phyloP scores from a whole-genome alignment of 163 green algal species.

The Scenedesmus sp. region DNA sequence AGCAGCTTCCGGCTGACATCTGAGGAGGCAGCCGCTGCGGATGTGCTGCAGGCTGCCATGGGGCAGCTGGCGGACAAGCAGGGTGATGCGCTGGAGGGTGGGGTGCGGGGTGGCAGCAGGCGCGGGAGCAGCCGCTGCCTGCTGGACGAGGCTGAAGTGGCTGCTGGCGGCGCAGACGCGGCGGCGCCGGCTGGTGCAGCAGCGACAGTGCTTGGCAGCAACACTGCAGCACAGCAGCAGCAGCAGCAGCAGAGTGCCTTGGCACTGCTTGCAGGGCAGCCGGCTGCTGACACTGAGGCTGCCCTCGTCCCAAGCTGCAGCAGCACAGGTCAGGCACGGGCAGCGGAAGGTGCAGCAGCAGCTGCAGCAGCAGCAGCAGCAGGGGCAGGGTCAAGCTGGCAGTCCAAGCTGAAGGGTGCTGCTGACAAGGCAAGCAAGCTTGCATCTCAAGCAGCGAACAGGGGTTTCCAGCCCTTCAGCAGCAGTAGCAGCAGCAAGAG shows the following conservation, averaged over 20 bases:
- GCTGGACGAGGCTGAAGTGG: neutral
- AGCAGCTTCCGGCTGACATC: neutral
- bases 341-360: too few relatives aligned
- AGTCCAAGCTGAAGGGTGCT: neutral
- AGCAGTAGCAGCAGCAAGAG: neutral
- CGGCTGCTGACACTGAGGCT: too few relatives aligned
- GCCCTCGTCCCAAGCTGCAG: neutral
- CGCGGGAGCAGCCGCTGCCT: neutral
- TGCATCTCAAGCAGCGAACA: neutral
- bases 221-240: neutral
- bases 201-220: neutral
- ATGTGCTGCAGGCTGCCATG: neutral
- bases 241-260: constrained; percentile 8
- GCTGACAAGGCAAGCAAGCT: neutral
- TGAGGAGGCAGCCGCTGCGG: neutral
- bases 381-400: neutral
- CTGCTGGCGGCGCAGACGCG: too few relatives aligned
- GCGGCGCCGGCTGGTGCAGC: too few relatives aligned
- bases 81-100: neutral
- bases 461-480: neutral
- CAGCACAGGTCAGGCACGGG: neutral
- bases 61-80: neutral
- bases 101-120: constrained; percentile 14
- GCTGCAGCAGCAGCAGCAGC: neutral
- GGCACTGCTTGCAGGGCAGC: too few relatives aligned